Conservation (phyloP, 768 basidiomycete genomes). For the Tephrocybe sp. region DNA sequence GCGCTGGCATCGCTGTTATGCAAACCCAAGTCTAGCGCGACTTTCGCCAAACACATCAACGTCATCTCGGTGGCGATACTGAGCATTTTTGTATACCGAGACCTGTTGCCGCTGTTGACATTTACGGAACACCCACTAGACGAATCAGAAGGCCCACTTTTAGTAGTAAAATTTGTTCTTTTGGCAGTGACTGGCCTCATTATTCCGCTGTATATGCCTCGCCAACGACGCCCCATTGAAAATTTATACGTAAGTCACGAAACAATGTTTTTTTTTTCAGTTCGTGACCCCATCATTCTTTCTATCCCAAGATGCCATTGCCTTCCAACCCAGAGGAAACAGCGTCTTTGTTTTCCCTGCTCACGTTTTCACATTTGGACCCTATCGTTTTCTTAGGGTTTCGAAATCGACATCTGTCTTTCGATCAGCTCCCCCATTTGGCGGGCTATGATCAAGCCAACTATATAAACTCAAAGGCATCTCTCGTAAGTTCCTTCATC, state of each 20-base stretch:
- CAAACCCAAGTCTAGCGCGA: slow-evolving; percentile 22
- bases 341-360: slow-evolving; percentile 42
- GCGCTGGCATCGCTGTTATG: neutral
- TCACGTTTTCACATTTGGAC: slow-evolving; percentile 57
- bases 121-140: slow-evolving; percentile 46
- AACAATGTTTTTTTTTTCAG: neutral
- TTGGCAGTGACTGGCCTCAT: slow-evolving; percentile 42
- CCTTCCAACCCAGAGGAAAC: slow-evolving; percentile 48
- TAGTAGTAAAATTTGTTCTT: slow-evolving; percentile 51
- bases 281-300: neutral
- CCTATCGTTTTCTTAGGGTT: slow-evolving; percentile 44
- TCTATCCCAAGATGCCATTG: neutral
- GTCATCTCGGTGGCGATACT: slow-evolving; percentile 29
- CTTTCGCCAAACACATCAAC: slow-evolving; percentile 25
- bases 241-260: neutral
- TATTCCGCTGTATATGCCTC: slow-evolving; percentile 53
- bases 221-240: slow-evolving; percentile 27
- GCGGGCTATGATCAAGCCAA: slow-evolving; percentile 51
- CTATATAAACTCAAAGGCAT: slow-evolving; percentile 20
- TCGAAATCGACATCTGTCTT: slow-evolving; percentile 42
- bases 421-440: slow-evolving; percentile 60
- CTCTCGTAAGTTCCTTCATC: neutral
- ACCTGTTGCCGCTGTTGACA: slow-evolving; percentile 59
- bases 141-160: slow-evolving; percentile 36
- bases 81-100: slow-evolving; percentile 51